phyloP scores from a whole-genome alignment of 179 eudicot species.

The Silene noctiflora region DNA sequence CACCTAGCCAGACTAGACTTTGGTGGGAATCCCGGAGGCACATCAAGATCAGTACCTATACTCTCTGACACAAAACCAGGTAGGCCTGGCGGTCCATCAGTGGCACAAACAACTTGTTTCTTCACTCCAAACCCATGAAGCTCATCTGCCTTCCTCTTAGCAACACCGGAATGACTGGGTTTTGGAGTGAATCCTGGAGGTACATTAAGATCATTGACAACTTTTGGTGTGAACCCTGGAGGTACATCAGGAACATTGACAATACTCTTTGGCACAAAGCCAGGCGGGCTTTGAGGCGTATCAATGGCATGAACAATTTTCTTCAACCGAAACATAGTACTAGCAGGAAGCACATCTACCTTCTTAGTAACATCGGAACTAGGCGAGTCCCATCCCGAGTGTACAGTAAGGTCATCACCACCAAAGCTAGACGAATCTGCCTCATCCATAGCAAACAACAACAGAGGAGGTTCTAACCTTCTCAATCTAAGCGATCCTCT shows the following conservation, averaged over 20 bases:
- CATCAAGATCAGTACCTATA: background rate
- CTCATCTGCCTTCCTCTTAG: constrained; percentile 1
- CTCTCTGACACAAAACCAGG: constrained; percentile 10
- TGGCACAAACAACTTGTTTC: background rate
- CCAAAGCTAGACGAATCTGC: constrained; percentile 7
- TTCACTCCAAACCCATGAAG: constrained; percentile 16
- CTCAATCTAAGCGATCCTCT: constrained; percentile 17
- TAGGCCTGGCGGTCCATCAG: constrained; percentile 13
- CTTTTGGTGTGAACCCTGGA: too few species aligned
- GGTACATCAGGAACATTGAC: too few species aligned
- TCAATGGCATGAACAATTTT: too few species aligned
- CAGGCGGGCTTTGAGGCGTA: too few species aligned
- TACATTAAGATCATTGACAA: background rate
- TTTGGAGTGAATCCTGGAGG: constrained; percentile 17
- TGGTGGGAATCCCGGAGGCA: constrained; percentile 18
- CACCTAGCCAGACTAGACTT: background rate
- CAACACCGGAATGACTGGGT: background rate
- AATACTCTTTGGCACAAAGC: too few species aligned
- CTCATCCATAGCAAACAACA: constrained; percentile 3
- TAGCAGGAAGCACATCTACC: background rate
- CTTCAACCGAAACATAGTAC: too few species aligned
- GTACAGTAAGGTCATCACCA: constrained; percentile 8
- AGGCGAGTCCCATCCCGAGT: background rate
- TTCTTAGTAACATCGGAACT: too few species aligned
- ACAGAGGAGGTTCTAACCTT: constrained; percentile 2